Evolutionary conservation across 768 basidiomycete genomes (phyloP), one percentile per base, ranked within the genome.

Genomic region (Kwoniella dejecticola): DNA sequence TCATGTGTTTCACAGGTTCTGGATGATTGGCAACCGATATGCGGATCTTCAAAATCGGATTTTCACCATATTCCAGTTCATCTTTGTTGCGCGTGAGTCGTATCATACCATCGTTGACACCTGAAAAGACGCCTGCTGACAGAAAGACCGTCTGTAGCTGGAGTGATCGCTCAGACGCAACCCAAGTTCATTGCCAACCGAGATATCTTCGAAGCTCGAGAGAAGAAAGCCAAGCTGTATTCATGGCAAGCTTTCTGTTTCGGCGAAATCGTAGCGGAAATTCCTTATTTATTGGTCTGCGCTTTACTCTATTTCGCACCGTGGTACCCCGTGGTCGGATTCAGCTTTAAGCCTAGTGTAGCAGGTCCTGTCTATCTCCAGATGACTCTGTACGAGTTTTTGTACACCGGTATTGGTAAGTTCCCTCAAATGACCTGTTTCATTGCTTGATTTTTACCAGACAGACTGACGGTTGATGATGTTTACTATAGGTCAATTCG

Each of bases 161-260:
- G 91, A 64, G 80, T 92, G 56, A 89, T 91, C 83, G 79, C 84
- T 0, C 89, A 89, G 69, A 84, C 89, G 31, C 87, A 89, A 77
- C 90, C 91, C 0, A 75, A 88, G 76, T 93, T 89, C 81, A 88
- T 92, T 68, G 76, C 83, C 68, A 87, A 88, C 66, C 81, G 89
- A 76, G 77, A 72, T 45, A 72, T 69, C 64, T 78, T 77, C 53
- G 71, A 72, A 59, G 64, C 64, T 1, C 50, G 71, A 42, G 74
- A 75, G 53, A 72, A 72, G 54, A 70, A 71, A 42, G 67, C 67
- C 38, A 67, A 67, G 50, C 45, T 75, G n/a, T 75, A 72, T 61
- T 66, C 60, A 27, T 75, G 71, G 70, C 57, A 63, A 26, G 68
- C 69, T 8, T 74, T 74, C 57, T 64, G 67, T 55, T 61, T 72